Evolutionary conservation across 805 yeast species (phyloP).

Genomic region (Starmerella riodocensis): DNA sequence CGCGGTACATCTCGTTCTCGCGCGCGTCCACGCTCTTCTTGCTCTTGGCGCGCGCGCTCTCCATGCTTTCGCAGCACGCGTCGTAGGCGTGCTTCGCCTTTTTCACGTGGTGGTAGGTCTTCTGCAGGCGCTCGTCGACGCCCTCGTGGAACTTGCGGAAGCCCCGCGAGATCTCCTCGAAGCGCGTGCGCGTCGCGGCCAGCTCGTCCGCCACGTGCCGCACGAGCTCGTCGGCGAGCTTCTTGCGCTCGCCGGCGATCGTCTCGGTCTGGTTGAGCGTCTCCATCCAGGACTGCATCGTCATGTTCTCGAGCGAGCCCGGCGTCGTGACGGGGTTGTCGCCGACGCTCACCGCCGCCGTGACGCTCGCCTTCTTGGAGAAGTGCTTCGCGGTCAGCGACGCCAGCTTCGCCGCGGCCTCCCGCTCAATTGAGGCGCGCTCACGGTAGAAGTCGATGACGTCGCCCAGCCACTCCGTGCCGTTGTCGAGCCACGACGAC

Average conservation of each 20-base stretch:
- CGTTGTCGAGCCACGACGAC: constrained; percentile 57
- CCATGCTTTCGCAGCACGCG: constrained; percentile 65
- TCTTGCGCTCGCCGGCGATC: constrained; percentile 51
- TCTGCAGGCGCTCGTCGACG: constrained; percentile 36
- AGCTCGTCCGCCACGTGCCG: constrained; percentile 51
- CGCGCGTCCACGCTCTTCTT: constrained; percentile 53
- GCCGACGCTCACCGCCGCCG: constrained; percentile 71
- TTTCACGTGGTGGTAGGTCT: constrained; percentile 42
- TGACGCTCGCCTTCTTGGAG: constrained; percentile 56
- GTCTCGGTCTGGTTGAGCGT: constrained; percentile 71
- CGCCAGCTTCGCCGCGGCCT: constrained; percentile 57
- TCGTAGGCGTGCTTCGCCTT: constrained; percentile 71
- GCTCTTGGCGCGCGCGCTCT: constrained; percentile 59
- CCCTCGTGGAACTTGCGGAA: constrained; percentile 51
- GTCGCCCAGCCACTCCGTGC: constrained; percentile 63
- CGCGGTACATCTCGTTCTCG: constrained; percentile 68
- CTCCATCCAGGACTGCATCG: constrained; percentile 82
- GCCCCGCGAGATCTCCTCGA: constrained; percentile 40
- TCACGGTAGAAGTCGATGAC: constrained; percentile 74
- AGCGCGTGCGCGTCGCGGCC: constrained; percentile 38
- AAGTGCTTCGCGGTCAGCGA: constrained; percentile 55
- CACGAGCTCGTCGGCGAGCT: constrained; percentile 47
- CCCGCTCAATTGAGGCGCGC: constrained; percentile 68
- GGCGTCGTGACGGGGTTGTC: constrained; percentile 85
- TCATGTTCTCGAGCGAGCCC: constrained; percentile 82